Base-by-base conservation (phyloP, 2,329 filamentous ascomycete species). In the Diaporthe citrichinensis region DNA sequence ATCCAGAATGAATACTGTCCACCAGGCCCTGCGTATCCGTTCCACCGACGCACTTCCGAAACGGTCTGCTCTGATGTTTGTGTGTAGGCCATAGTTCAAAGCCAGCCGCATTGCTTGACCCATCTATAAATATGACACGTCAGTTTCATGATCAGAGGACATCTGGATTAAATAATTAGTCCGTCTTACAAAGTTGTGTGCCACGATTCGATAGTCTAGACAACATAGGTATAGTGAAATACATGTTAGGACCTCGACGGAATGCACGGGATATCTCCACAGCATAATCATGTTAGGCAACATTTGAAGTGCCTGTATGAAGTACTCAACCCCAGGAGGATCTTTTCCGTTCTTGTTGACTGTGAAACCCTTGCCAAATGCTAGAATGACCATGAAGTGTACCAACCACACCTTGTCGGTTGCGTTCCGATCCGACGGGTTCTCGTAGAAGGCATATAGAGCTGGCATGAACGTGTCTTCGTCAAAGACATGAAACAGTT, bases 361-460 rank as follows among this genome's bases (percentile, higher is more conserved):
- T 0, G 87, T 84, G 49, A 91, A 88, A 0, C 87, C 88, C 77
- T 90, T 90, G 1, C 89, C 89, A 76, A 90, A 89, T 0, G 89
- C 89, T 3, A 91, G 81, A 14, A 90, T 84, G 0, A 90, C 81
- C 4, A 90, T 81, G n/a, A 88, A 89, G 69, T 90, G 89, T 15
- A 89, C 86, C 74, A 88, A 89, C 83, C 87, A 90, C 2, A 90
- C 76, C 0, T 78, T 74, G 2, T 78, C 72, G 0, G 78, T 68
- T 20, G 78, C 15, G 78, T 76, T 1, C 68, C 62, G 0, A 73
- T 76, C 3, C 78, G 1, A 80, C 77, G 4, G 79, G 51, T 36
- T 36, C 28, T 68, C 65, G 20, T 83, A 84, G 44, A 82, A 83
- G 8, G 79, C 74, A 34, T 81, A 79, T 0, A 83, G 71, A 15